Evolutionary conservation across 805 yeast genomes (phyloP).

Genomic region (Priceomyces medius): DNA sequence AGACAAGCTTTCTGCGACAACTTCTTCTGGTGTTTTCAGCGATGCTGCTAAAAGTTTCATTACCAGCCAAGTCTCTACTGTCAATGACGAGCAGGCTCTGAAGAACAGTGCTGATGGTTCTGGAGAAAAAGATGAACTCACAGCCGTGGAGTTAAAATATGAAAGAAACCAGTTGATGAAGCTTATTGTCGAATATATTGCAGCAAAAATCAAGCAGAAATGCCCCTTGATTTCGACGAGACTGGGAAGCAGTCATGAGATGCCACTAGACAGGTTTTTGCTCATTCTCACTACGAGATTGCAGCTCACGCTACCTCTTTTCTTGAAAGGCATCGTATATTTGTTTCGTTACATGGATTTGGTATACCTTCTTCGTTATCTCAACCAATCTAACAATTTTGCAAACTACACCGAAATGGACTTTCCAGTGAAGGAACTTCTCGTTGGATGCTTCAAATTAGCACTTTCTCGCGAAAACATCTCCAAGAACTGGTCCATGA

Average conservation of each 20-base stretch:
- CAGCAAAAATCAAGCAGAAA: conserved; percentile 42
- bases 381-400: conserved; percentile 45
- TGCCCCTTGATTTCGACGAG: conserved; percentile 41
- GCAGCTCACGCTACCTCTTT: conserved; percentile 31
- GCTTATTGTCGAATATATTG: conserved; percentile 40
- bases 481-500: conserved; percentile 29
- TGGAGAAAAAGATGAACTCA: conserved; percentile 9
- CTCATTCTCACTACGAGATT: conserved; percentile 38
- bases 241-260: conserved; percentile 20
- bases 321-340: conserved; percentile 42
- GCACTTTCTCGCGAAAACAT: conserved; percentile 33
- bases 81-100: neutral
- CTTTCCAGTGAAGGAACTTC: conserved; percentile 38
- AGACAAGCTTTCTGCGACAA: conserved; percentile 14
- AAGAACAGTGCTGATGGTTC: neutral
- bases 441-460: conserved; percentile 42
- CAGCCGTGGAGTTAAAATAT: conserved; percentile 22
- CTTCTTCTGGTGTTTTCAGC: neutral
- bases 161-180: conserved; percentile 42
- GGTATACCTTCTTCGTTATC: conserved; percentile 42
- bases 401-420: conserved; percentile 46
- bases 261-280: conserved; percentile 41
- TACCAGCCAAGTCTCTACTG: neutral
- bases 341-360: conserved; percentile 48
- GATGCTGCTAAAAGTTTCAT: neutral